Evolutionary conservation across 1,284 basidiomycete genomes (phyloP), one percentile per base, ranked within the genome.

Genomic region (Peniophora sp.): DNA sequence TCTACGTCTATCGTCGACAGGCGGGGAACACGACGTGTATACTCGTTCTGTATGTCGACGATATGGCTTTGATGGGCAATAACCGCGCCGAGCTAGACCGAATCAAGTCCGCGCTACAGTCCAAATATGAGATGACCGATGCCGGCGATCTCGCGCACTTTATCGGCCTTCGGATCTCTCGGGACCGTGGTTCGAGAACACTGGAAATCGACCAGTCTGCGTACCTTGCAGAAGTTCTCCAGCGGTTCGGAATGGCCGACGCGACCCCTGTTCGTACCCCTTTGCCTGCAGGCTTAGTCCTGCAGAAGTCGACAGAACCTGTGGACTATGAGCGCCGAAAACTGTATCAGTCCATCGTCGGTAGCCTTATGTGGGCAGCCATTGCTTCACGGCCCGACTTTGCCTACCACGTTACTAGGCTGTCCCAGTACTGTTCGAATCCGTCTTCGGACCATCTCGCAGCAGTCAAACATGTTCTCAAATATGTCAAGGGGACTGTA

Each of bases 371-470:
- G 49, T 77, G 74, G 51, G 49, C 72, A 0, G 62, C 67, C 2
- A 55, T 68, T 12, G 64, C 56, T 0, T 71, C 71, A 0, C 52
- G 66, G 1, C 71, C 71, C 0, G 69, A 77, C 56, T 70, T 77
- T 24, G 45, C 68, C 0, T 71, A 62, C 51, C 62, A 72, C 1
- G 66, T 75, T 5, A 57, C 61, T 23, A 52, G 62, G 14, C 60
- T 77, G 0, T 23, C 57, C 60, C 2, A 65, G 65, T 52, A 74
- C 64, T 64, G 12, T 3, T 17, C 42, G 24, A 51, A 55, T 46
- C 43, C 43, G 14, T 6, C 56, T 0, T 24, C 15, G 0, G 51
- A 46, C 0, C 74, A 77, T 54, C 74, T 67, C 66, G 60, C 61
- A 2, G 68, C 68, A 0, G 66, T 67, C 1, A 67, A 70, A n/a